Evolutionary conservation across 2,329 filamentous ascomycete species (phyloP).

Genomic region (Neofusicoccum sp.): DNA sequence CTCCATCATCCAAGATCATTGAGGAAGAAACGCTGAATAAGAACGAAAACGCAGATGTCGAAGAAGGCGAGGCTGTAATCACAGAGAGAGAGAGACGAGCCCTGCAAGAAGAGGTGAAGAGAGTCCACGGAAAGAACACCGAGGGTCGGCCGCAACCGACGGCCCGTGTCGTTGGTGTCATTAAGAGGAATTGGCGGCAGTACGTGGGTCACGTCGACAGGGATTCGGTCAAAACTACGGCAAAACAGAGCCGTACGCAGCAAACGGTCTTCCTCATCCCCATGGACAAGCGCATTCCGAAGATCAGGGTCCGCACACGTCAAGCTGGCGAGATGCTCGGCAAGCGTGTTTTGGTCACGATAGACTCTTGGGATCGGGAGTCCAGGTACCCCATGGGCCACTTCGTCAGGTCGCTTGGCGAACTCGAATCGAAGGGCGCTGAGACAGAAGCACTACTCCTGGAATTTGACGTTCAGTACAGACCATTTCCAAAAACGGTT

Average conservation of each 20-base stretch:
- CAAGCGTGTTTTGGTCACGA: conserved; percentile 88
- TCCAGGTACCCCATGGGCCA: conserved; percentile 91
- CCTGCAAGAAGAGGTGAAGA: conserved; percentile 88
- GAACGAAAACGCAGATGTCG: conserved; percentile 89
- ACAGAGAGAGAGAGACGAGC: conserved; percentile 84
- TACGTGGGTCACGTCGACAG: conserved; percentile 96
- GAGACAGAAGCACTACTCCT: conserved; percentile 93
- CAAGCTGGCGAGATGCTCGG: conserved; percentile 88
- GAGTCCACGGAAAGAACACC: conserved; percentile 72
- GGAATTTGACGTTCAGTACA: conserved; percentile 97
- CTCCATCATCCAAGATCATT: conserved; percentile 90
- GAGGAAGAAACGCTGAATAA: conserved; percentile 91
- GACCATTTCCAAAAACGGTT: conserved; percentile 94
- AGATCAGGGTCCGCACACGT: conserved; percentile 88
- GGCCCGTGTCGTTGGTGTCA: conserved; percentile 85
- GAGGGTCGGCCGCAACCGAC: conserved; percentile 87
- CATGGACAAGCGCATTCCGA: conserved; percentile 97
- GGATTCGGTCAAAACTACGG: conserved; percentile 74
- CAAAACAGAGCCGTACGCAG: conserved; percentile 77
- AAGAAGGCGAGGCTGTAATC: conserved; percentile 73
- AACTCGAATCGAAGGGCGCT: conserved; percentile 94
- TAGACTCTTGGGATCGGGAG: conserved; percentile 94
- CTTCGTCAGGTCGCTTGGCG: conserved; percentile 88
- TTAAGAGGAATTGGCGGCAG: conserved; percentile 97
- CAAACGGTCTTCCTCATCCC: conserved; percentile 94